phyloP scores from a whole-genome alignment of 2,329 filamentous ascomycete genomes.

The Cytospora mali region DNA sequence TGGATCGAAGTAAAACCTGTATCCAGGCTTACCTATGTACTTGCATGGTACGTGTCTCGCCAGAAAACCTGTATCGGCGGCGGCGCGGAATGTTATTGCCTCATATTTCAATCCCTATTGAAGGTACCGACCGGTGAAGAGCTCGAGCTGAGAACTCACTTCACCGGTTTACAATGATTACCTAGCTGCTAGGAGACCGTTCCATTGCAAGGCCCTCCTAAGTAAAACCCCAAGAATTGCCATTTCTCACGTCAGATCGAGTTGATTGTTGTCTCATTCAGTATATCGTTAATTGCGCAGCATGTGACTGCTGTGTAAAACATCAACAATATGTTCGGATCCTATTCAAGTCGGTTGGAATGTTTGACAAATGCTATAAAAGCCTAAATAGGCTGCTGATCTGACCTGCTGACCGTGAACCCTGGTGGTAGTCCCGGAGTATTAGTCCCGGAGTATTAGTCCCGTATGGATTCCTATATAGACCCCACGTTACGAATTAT shows the following conservation, averaged over 20 bases:
- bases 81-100: too few relatives aligned
- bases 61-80: too few relatives aligned
- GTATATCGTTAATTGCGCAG: not conserved
- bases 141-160: too few relatives aligned
- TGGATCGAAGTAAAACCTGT: not conserved
- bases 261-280: not conserved
- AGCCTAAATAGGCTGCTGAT: not conserved
- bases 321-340: not conserved
- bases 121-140: too few relatives aligned
- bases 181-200: too few relatives aligned
- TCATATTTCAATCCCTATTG: too few relatives aligned
- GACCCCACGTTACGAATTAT: not conserved
- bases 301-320: not conserved
- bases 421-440: not conserved
- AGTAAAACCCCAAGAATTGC: not conserved
- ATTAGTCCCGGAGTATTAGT: not conserved
- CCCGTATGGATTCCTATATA: not conserved
- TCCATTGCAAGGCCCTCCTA: too few relatives aligned
- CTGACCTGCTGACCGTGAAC: not conserved
- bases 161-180: too few relatives aligned
- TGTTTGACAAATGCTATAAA: not conserved
- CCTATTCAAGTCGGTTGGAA: not conserved
- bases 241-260: not conserved
- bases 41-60: not conserved
- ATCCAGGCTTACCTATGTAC: not conserved